A percentile compares a stretch with the other conserved stretches of the same genome.
Conservation (phyloP, 129 eudicot species). For the Artemisia tridentata region DNA sequence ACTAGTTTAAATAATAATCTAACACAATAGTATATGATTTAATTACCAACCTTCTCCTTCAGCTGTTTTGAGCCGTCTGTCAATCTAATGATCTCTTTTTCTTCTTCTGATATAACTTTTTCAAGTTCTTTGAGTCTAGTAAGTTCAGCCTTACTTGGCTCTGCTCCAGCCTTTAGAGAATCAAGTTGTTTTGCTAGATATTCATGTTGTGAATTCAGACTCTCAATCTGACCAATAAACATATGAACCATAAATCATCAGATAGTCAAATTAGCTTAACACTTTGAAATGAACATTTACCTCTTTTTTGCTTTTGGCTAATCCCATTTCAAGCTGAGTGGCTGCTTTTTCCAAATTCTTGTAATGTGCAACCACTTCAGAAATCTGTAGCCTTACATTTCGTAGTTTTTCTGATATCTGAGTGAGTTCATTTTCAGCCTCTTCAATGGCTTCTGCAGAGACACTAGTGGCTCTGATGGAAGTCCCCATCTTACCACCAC, state of each 20-base stretch:
- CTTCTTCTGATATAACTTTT: conserved; percentile 53
- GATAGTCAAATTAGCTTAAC: not conserved
- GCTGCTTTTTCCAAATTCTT: conserved; percentile 57
- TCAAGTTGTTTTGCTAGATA: conserved; percentile 76
- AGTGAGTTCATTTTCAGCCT: conserved; percentile 67
- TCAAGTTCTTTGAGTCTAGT: conserved; percentile 50
- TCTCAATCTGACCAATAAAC: conserved; percentile 57
- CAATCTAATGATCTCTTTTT: conserved; percentile 67
- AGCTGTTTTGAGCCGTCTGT: conserved; percentile 65
- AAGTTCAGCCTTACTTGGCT: conserved; percentile 71
- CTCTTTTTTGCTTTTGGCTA: conserved; percentile 84
- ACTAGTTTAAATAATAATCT: conserved; percentile 1
- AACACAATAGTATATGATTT: not conserved
- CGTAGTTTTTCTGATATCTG: conserved; percentile 45
- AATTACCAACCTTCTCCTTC: conserved; percentile 65
- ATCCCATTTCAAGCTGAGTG: conserved; percentile 61
- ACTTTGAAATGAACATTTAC: conserved; percentile 27
- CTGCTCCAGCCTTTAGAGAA: conserved; percentile 63
- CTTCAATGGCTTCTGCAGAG: conserved; percentile 64
- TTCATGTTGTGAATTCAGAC: conserved; percentile 56
- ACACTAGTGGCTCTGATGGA: conserved; percentile 78
- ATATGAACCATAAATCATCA: not conserved
- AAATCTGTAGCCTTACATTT: conserved; percentile 41
- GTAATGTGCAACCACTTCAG: conserved; percentile 54
- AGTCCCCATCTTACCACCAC: conserved; percentile 96